Evolutionary conservation across 164 flowering plant species (phyloP).

Genomic region (Platanus orientalis): DNA sequence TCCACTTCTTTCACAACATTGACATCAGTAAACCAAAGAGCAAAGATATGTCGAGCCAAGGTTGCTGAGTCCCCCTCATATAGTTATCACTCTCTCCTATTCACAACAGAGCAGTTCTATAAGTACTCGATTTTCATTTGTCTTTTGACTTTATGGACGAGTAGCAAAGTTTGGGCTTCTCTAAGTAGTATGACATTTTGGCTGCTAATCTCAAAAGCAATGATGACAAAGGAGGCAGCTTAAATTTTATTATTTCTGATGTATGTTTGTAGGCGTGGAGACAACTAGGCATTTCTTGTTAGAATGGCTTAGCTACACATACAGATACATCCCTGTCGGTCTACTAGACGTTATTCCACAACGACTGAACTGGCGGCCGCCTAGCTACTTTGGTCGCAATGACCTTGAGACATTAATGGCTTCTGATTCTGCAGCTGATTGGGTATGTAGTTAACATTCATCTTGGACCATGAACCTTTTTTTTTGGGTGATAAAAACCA

Average conservation of each 20-base stretch:
- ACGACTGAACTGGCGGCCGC: slow-evolving; percentile 88
- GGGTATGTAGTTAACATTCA: slow-evolving; percentile 44
- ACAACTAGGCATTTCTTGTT: slow-evolving; percentile 91
- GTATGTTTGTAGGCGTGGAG: slow-evolving; percentile 68
- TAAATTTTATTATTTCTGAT: background rate
- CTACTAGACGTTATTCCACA: slow-evolving; percentile 82
- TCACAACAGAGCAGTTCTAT: too few species aligned
- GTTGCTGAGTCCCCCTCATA: too few species aligned
- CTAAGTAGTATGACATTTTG: background rate
- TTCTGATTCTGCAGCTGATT: slow-evolving; percentile 96
- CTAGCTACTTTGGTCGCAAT: slow-evolving; percentile 78
- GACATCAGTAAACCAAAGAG: too few species aligned
- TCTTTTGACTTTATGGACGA: background rate
- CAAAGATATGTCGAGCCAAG: too few species aligned
- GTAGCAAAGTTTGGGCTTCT: background rate
- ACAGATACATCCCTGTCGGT: slow-evolving; percentile 84
- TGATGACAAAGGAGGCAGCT: too few species aligned
- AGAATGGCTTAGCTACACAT: slow-evolving; percentile 94
- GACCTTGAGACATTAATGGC: slow-evolving; percentile 96
- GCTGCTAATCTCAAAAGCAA: background rate
- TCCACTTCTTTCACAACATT: too few species aligned
- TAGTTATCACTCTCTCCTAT: too few species aligned
- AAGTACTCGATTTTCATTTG: too few species aligned
- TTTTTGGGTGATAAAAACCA: too few species aligned
- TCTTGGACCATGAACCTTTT: background rate